Conservation (phyloP, 306 rosid genomes). For the Ormosia semicastrata region DNA sequence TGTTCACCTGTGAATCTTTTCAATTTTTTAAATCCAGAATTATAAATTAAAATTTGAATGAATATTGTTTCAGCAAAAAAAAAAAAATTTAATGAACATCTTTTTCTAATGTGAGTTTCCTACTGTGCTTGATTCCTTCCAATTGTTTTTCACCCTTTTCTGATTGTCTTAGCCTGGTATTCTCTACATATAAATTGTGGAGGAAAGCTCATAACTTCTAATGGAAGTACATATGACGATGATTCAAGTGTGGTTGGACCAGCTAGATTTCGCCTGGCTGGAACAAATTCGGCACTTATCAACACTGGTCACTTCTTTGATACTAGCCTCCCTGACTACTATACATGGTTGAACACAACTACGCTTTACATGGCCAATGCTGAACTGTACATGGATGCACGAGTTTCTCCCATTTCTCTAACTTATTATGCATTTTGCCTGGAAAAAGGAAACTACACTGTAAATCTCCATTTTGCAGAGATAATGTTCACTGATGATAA, state of each 20-base stretch:
- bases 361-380: constrained; percentile 13
- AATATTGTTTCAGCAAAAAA: too few relatives aligned
- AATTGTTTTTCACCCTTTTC: too few relatives aligned
- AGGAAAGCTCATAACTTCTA: too few relatives aligned
- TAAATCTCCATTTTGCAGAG: constrained; percentile 19
- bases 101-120: not conserved
- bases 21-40: too few relatives aligned
- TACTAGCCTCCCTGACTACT: not conserved
- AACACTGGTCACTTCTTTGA: not conserved
- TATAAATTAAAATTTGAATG: too few relatives aligned
- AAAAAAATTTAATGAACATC: not conserved
- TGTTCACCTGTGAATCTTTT: too few relatives aligned
- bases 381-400: constrained; percentile 51
- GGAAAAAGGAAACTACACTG: not conserved
- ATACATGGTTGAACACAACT: not conserved
- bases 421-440: constrained; percentile 28
- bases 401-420: constrained; percentile 28
- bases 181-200: too few relatives aligned
- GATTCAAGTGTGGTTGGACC: too few relatives aligned
- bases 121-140: not conserved
- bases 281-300: too few relatives aligned
- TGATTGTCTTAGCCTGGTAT: too few relatives aligned
- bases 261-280: too few relatives aligned
- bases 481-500: constrained; percentile 20
- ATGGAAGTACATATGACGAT: too few relatives aligned